These are phyloP conservation scores for Lactarius vividus DNA, from an alignment of 768 basidiomycete genomes.

Conservation along the genomic window DNA sequence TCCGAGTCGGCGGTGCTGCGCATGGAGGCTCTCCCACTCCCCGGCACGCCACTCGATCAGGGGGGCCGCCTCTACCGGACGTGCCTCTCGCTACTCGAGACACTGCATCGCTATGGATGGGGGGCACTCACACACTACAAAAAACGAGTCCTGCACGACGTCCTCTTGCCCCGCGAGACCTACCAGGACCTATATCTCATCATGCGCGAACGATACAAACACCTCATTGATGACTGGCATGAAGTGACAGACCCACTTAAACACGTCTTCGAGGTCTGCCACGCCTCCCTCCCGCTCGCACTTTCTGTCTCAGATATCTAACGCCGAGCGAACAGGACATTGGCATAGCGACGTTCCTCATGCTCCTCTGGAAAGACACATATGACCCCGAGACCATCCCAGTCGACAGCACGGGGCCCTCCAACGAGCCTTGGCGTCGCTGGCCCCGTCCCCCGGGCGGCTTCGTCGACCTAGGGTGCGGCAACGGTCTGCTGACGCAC, in stretches of 20 bases:
- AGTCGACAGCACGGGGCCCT: neutral
- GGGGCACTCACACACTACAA: constrained; percentile 78
- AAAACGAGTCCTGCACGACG: constrained; percentile 85
- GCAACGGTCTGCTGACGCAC: constrained; percentile 90
- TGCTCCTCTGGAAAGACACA: constrained; percentile 84
- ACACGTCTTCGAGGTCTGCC: constrained; percentile 80
- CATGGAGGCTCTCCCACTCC: constrained; percentile 57
- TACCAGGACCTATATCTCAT: constrained; percentile 91
- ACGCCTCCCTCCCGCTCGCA: neutral
- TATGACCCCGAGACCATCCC: constrained; percentile 37
- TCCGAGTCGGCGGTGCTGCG: constrained; percentile 39
- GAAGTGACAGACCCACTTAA: constrained; percentile 85
- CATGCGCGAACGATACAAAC: constrained; percentile 82
- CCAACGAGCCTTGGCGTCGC: constrained; percentile 52
- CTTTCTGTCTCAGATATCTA: neutral
- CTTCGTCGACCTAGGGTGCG: constrained; percentile 92
- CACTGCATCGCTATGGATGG: constrained; percentile 86
- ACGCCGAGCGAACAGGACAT: constrained; percentile 61
- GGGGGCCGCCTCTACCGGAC: constrained; percentile 77
- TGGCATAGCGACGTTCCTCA: constrained; percentile 90
- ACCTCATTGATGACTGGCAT: constrained; percentile 70
- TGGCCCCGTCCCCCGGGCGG: constrained; percentile 84
- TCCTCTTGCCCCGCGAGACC: constrained; percentile 64
- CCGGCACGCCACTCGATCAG: constrained; percentile 43
- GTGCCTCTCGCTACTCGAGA: constrained; percentile 74